Base-by-base conservation (phyloP, 2,329 filamentous ascomycete genomes). In the Purpureocillium takamizusanense region DNA sequence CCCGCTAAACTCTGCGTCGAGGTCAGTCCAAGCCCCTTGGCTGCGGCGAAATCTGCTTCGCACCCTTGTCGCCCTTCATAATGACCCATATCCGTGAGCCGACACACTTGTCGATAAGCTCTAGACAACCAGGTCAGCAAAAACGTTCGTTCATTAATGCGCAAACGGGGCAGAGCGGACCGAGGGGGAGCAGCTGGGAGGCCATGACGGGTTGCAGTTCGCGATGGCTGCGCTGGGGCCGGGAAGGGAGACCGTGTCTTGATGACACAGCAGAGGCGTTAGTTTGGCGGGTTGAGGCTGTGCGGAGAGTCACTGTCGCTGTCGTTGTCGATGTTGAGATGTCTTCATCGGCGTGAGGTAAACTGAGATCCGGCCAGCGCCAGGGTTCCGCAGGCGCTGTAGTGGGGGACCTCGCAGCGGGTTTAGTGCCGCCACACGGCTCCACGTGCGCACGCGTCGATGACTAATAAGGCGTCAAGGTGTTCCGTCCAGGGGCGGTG, bases 21-120 rank as follows among this genome's bases (percentile, higher is more conserved):
- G 46, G 37, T 48, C 38, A 53, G 46, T 35, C 25, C 16, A 25
- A 33, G 31, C 13, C 13, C 28, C 16, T 21, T 17, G 18, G 2
- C 13, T 18, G 16, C 15, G 15, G 12, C 27, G 14, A 11, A n/a
- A 12, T 11, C 0, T 4, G 3, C 27, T 5, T 16, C 45, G 29
- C 21, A 94, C 92, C 92, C 72, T 95, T 97, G 60, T 97, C 92
- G 49, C 89, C 87, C 67, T 98, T 98, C 92, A 98, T 98, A 54
- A 98, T 80, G 46, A 98, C 89, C 89, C 90, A 95, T 62, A 98
- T 97, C 54, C 83, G 84, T 39, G 89, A 97, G 45, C 92, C 92
- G 49, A 98, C 89, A 60, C 92, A 98, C 66, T 95, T 95, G 71
- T 98, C 92, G 63, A 98, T 97, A 59, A 98, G 79, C 66, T 98